phyloP scores from a whole-genome alignment of 192 early-diverging fungal genomes.

The Dimargaris cristalligena region DNA sequence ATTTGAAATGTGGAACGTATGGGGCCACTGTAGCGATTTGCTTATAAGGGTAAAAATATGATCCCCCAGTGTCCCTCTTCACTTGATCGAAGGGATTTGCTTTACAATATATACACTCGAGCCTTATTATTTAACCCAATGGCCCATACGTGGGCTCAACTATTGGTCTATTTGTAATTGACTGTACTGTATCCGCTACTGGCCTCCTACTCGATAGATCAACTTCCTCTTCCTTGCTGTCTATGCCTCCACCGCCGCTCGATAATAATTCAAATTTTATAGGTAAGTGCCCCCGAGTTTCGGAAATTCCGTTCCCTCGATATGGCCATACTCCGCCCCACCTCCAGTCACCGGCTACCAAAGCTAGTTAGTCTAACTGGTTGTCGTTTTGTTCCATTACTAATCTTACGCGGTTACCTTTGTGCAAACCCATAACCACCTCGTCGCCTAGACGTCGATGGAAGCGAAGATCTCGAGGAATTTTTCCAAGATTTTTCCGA shows the following conservation, averaged over 20 bases:
- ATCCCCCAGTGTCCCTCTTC: too few relatives aligned
- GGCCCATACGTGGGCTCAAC: too few relatives aligned
- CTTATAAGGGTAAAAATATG: too few relatives aligned
- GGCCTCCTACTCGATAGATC: too few relatives aligned
- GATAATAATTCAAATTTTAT: background rate
- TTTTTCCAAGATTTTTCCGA: slow-evolving; percentile 4
- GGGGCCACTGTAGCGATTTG: too few relatives aligned
- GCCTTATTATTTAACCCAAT: too few relatives aligned
- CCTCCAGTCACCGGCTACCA: background rate
- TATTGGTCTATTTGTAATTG: too few relatives aligned
- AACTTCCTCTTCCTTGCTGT: too few relatives aligned
- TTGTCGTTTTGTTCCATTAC: background rate
- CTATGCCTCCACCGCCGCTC: too few relatives aligned
- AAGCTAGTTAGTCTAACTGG: background rate
- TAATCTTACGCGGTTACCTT: background rate
- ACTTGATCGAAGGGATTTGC: too few relatives aligned
- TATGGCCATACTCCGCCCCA: background rate
- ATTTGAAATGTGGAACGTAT: background rate
- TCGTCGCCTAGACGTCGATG: slow-evolving; percentile 1
- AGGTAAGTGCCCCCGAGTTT: background rate
- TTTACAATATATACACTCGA: too few relatives aligned
- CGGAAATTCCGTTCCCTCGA: background rate
- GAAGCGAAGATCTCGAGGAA: slow-evolving; percentile 5
- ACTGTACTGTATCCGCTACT: too few relatives aligned
- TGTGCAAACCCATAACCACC: background rate